Evolutionary conservation across 495 filamentous ascomycete species (phyloP).

Genomic region (Aspergillus wentii): DNA sequence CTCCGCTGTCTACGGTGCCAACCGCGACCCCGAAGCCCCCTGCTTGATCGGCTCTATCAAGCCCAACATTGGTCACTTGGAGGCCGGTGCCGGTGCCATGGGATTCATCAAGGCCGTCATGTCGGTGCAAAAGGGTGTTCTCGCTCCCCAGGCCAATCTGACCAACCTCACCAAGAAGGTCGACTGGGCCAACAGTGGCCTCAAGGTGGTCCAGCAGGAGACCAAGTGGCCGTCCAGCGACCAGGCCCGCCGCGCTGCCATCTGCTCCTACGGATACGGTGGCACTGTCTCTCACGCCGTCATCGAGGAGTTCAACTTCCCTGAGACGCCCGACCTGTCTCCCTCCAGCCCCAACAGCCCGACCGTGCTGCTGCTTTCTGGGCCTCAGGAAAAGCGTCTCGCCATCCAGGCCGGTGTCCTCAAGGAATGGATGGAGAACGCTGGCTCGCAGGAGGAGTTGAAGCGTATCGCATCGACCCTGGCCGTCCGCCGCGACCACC

Average conservation of each 20-base stretch:
- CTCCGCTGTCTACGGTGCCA: slow-evolving; percentile 13
- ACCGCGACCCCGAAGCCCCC: slow-evolving; percentile 8
- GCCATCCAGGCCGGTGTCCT: slow-evolving; percentile 9
- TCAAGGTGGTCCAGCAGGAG: slow-evolving; percentile 14
- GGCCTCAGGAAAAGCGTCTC: slow-evolving; percentile 29
- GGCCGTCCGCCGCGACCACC: slow-evolving; percentile 27
- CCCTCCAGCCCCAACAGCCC: neutral
- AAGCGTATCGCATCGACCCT: slow-evolving; percentile 15
- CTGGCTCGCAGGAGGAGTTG: slow-evolving; percentile 11
- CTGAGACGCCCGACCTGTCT: neutral
- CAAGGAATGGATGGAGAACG: slow-evolving; percentile 5
- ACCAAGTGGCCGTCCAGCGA: slow-evolving; percentile 11
- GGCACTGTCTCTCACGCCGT: slow-evolving; percentile 38
- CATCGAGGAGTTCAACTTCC: slow-evolving; percentile 19
- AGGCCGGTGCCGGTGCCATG: slow-evolving; percentile 50
- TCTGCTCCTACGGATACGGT: slow-evolving; percentile 41
- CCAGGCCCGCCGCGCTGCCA: slow-evolving; percentile 20
- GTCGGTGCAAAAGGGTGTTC: slow-evolving; percentile 39
- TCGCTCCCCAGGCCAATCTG: slow-evolving; percentile 49
- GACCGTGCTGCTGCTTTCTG: slow-evolving; percentile 20
- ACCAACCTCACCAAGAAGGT: slow-evolving; percentile 7
- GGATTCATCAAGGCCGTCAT: slow-evolving; percentile 51
- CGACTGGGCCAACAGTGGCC: slow-evolving; percentile 10
- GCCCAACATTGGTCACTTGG: slow-evolving; percentile 47
- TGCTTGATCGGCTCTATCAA: slow-evolving; percentile 39